Percentiles rank a stretch among this genome's conserved stretches.
phyloP scores from a whole-genome alignment of 768 basidiomycete genomes.

The Lactifluus rugatus region DNA sequence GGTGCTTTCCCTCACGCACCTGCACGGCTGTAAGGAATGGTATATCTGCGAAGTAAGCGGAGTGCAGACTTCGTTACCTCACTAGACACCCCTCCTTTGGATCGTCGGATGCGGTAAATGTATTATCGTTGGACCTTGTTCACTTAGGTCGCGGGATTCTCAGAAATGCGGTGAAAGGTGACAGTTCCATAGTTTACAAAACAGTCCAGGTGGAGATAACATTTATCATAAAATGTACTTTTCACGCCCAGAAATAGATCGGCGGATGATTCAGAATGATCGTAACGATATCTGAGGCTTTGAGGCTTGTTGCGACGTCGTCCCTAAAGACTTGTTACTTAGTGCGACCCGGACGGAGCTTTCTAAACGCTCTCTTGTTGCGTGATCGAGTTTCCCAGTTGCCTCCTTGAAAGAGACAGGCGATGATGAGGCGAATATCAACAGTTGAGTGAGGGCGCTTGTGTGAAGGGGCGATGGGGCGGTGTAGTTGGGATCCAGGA shows the following conservation, averaged over 20 bases:
- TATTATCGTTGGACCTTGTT: background rate
- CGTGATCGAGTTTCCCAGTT: conserved; percentile 14
- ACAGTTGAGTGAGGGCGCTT: conserved; percentile 15
- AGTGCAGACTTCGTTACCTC: background rate
- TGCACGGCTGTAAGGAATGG: background rate
- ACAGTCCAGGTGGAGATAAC: background rate
- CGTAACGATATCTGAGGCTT: conserved; percentile 21
- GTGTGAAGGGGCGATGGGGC: conserved; percentile 16
- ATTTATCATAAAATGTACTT: background rate
- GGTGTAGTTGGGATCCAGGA: conserved; percentile 13
- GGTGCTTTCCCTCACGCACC: background rate
- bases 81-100: background rate
- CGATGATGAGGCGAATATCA: conserved; percentile 19
- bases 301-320: background rate
- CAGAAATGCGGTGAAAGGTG: background rate
- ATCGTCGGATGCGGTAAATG: background rate
- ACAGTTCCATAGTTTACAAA: background rate
- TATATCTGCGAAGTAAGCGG: no score
- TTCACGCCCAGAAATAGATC: background rate
- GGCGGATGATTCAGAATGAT: conserved; percentile 12
- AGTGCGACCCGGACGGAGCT: conserved; percentile 14
- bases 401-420: conserved; percentile 20
- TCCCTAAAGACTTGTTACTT: conserved; percentile 3
- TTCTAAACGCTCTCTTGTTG: conserved; percentile 16
- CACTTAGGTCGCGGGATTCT: background rate